phyloP scores from a whole-genome alignment of 108 stramenopile genomes.

The Nitzschia inconspicua region DNA sequence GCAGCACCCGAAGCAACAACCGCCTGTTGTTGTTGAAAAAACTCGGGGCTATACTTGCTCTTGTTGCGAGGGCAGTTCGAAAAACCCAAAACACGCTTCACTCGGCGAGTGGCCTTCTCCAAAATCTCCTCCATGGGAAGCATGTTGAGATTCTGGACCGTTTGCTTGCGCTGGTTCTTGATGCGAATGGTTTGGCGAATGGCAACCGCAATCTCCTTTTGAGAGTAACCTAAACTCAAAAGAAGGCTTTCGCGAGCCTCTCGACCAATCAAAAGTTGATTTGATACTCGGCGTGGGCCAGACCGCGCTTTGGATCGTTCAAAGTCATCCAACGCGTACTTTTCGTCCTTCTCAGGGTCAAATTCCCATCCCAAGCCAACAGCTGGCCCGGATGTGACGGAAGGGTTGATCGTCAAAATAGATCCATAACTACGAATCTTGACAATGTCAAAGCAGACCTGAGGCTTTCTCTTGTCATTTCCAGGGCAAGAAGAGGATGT shows the following conservation, averaged over 20 bases:
- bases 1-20: too few relatives aligned
- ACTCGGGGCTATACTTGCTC: too few relatives aligned
- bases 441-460: constrained; percentile 32
- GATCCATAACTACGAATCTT: constrained; percentile 51
- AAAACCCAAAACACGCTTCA: constrained; percentile 19
- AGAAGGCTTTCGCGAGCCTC: constrained; percentile 7
- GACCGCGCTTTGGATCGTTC: constrained; percentile 17
- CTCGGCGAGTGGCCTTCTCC: constrained; percentile 11
- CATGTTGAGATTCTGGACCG: constrained; percentile 20
- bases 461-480: constrained; percentile 4
- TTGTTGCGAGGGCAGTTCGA: too few relatives aligned
- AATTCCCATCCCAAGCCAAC: constrained; percentile 65
- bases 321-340: constrained; percentile 30
- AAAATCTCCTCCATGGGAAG: constrained; percentile 18
- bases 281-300: constrained; percentile 1
- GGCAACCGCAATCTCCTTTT: constrained; percentile 22
- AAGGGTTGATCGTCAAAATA: constrained; percentile 56
- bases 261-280: constrained; percentile 5
- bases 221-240: constrained; percentile 10
- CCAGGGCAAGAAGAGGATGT: too few relatives aligned
- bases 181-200: constrained; percentile 11
- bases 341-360: constrained; percentile 19
- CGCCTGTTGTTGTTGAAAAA: too few relatives aligned
- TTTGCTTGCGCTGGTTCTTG: constrained; percentile 32
- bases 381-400: constrained; percentile 55